Base-by-base conservation (phyloP, 2,329 filamentous ascomycete species). In the Epichloe typhina region DNA sequence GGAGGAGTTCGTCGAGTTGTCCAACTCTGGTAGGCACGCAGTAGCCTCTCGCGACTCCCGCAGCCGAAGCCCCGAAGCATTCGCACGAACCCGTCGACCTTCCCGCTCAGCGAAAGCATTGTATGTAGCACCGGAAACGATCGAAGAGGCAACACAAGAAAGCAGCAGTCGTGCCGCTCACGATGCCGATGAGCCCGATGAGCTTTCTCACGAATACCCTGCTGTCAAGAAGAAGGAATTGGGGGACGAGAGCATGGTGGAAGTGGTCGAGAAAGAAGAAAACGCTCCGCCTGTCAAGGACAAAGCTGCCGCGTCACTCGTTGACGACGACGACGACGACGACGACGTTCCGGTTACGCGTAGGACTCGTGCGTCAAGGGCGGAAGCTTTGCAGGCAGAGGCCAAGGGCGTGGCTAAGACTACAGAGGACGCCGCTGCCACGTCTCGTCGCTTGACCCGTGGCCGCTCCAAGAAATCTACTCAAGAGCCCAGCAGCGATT, bases 21-120 rank as follows among this genome's bases (percentile, higher is more conserved):
- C 79, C 5, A 76, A 71, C 57, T 83, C 80, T 7, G 80, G 80
- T n/a, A 73, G 70, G 51, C 79, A 83, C 55, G 73, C 72, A 19
- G 69, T 70, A 40, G 61, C 69, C 2, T 69, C 75, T 39, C 67
- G 67, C 17, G 72, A 73, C 41, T 77, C 76, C 31, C 69, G 69
- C 50, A 82, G 77, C 56, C 72, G 68, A 57, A 81, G 76, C 53
- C 79, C 80, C 0, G 79, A 83, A 55, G 61, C 72, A 3, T 60
- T 69, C 17, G 60, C 65, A 13, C 70, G 72, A 31, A 63, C 56
- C 9, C 67, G 64, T 2, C 67, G 76, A 53, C 64, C 72, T 5
- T 74, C 74, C 0, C 73, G 77, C 41, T 73, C 69, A 15, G 62
- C 64, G 15, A 81, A 81, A 61, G 71, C 72, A 6, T 55, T 77